Percentiles rank a stretch among this genome's conserved stretches.
Conservation (phyloP, 441 rosid genomes). For the Manihot esculenta region DNA sequence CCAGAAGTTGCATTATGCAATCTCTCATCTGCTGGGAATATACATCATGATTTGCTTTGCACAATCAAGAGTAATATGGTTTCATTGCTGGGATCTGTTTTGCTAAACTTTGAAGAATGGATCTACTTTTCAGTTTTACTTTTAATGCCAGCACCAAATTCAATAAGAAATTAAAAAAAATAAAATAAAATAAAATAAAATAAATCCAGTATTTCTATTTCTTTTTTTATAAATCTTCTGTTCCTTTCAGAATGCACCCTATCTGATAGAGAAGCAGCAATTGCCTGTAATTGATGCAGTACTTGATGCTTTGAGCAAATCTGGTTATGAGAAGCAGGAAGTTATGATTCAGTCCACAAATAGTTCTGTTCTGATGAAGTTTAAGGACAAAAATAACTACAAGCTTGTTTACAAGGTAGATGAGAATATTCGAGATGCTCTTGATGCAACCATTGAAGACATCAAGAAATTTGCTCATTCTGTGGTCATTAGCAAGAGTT, state of each 20-base stretch:
- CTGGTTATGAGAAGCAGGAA: constrained; percentile 49
- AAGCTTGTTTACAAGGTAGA: constrained; percentile 62
- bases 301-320: constrained; percentile 42
- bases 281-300: constrained; percentile 43
- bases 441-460: constrained; percentile 41
- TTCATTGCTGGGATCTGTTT: background rate
- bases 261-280: constrained; percentile 53
- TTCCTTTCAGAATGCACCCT: constrained; percentile 57
- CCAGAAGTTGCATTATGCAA: background rate
- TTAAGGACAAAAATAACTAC: constrained; percentile 45
- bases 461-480: constrained; percentile 61
- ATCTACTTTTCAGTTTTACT: background rate
- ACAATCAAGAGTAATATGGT: background rate
- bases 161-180: background rate
- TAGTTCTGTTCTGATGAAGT: constrained; percentile 59
- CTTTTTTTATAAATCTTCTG: background rate
- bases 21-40: constrained; percentile 1
- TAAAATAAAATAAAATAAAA: too few species aligned
- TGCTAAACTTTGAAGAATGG: background rate
- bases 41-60: background rate
- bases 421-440: constrained; percentile 50
- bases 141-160: background rate
- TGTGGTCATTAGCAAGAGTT: constrained; percentile 51
- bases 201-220: background rate
- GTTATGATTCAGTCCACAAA: constrained; percentile 73